Conservation (phyloP, 1,284 basidiomycete species). For the Leccinum holopus region DNA sequence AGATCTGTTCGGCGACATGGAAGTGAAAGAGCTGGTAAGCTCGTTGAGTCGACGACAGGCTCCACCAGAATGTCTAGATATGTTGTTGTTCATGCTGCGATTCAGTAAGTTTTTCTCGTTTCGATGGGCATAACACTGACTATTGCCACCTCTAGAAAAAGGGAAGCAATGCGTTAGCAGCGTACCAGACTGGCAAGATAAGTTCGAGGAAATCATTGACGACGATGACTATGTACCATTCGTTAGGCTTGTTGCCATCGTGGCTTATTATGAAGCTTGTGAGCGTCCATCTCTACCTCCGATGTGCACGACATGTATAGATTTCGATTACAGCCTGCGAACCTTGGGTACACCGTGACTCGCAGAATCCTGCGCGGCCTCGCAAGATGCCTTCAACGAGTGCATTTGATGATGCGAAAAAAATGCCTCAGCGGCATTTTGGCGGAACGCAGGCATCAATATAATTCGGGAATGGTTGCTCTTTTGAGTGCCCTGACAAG, state of each 20-base stretch:
- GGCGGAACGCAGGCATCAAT: slow-evolving; percentile 11
- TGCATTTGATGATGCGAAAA: slow-evolving; percentile 10
- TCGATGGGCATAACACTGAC: background rate
- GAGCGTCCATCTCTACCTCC: background rate
- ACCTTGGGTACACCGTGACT: background rate
- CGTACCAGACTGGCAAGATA: slow-evolving; percentile 10
- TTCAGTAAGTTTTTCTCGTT: background rate
- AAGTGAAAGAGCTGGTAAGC: background rate
- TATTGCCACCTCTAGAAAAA: slow-evolving; percentile 15
- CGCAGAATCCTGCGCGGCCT: background rate
- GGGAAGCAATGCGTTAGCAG: slow-evolving; percentile 22
- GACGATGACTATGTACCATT: slow-evolving; percentile 7
- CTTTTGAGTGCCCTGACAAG: slow-evolving; percentile 22
- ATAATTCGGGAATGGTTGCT: slow-evolving; percentile 24
- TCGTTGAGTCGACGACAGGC: background rate
- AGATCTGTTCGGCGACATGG: background rate
- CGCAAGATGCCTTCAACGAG: background rate
- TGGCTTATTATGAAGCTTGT: slow-evolving; percentile 30
- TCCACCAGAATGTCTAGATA: background rate
- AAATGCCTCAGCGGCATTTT: slow-evolving; percentile 14
- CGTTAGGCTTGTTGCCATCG: slow-evolving; percentile 21
- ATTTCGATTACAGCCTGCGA: slow-evolving; percentile 12
- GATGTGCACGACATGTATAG: background rate
- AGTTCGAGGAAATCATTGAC: slow-evolving; percentile 16
- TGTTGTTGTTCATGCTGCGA: background rate